These are phyloP conservation scores for Alternaria gaisen DNA, from an alignment of 2,329 filamentous ascomycete species.

Conservation along the genomic window DNA sequence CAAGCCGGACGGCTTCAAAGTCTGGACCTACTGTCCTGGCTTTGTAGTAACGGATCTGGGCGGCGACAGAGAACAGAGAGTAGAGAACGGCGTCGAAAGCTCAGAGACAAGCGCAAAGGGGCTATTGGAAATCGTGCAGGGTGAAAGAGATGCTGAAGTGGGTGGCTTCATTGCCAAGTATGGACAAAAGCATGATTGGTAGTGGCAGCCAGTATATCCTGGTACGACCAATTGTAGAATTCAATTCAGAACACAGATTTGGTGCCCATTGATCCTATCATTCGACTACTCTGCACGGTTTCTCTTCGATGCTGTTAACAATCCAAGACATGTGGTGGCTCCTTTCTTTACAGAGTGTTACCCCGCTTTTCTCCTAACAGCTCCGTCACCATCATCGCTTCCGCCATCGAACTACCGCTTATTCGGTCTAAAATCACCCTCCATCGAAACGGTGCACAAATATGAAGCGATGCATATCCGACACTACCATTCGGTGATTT, in stretches of 20 bases:
- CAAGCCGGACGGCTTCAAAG: slow-evolving; percentile 34
- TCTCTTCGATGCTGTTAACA: background rate
- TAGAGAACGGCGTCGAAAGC: slow-evolving; percentile 29
- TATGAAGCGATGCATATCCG: background rate
- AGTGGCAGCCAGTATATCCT: background rate
- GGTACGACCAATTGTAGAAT: background rate
- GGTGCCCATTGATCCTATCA: no score
- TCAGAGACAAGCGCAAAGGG: slow-evolving; percentile 45
- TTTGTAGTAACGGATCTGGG: slow-evolving; percentile 42
- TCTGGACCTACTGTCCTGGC: slow-evolving; percentile 45
- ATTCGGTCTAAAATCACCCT: background rate
- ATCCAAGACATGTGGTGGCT: background rate
- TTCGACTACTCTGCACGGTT: background rate
- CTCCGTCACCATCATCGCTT: background rate
- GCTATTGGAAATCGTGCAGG: slow-evolving; percentile 42
- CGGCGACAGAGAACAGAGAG: slow-evolving; percentile 29
- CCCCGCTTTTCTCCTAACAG: background rate
- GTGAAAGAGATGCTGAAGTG: slow-evolving; percentile 41
- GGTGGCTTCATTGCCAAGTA: slow-evolving; percentile 36
- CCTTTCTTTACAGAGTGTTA: background rate
- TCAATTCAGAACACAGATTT: background rate
- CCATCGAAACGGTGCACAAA: background rate
- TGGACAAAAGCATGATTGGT: slow-evolving; percentile 34
- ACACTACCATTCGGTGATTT: background rate
- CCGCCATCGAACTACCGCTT: background rate